A percentile compares a stretch with the other conserved stretches of the same genome.
phyloP scores from a whole-genome alignment of 2,329 filamentous ascomycete genomes.

The Pseudogymnoascus sp. region DNA sequence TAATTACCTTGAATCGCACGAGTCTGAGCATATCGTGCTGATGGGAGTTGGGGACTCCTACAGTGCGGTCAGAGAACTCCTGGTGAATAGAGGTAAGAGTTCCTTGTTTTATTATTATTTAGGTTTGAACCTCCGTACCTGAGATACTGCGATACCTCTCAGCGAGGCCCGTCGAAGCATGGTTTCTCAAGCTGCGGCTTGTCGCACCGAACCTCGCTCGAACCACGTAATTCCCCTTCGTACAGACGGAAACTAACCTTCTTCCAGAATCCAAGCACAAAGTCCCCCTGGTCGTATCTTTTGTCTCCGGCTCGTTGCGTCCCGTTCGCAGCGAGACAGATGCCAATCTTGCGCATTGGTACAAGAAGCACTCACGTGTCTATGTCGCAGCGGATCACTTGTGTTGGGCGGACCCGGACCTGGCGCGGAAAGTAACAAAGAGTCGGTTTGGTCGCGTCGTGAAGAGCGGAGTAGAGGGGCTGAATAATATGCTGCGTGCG shows the following conservation, averaged over 20 bases:
- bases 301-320: slow-evolving; percentile 68
- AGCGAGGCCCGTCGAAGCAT: neutral
- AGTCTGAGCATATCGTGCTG: slow-evolving; percentile 68
- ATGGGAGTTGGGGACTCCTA: slow-evolving; percentile 89
- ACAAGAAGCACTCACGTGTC: slow-evolving; percentile 70
- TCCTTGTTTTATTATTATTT: neutral
- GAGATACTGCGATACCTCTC: neutral
- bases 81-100: slow-evolving; percentile 61
- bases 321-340: slow-evolving; percentile 74
- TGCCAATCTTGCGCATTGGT: slow-evolving; percentile 68
- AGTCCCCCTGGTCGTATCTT: slow-evolving; percentile 68
- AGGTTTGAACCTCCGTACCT: neutral
- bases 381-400: slow-evolving; percentile 69
- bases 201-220: neutral
- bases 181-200: neutral
- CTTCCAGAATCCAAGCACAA: slow-evolving; percentile 53
- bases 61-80: slow-evolving; percentile 69
- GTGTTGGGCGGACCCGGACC: slow-evolving; percentile 61
- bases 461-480: slow-evolving; percentile 39
- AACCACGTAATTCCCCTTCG: neutral
- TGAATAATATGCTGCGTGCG: slow-evolving; percentile 48
- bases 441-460: slow-evolving; percentile 52
- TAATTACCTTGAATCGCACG: slow-evolving; percentile 81
- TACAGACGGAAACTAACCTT: slow-evolving; percentile 14
- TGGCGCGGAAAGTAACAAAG: slow-evolving; percentile 51